Evolutionary conservation across 2,329 filamentous ascomycete genomes (phyloP).

Genomic region (Pseudogymnoascus sp.): DNA sequence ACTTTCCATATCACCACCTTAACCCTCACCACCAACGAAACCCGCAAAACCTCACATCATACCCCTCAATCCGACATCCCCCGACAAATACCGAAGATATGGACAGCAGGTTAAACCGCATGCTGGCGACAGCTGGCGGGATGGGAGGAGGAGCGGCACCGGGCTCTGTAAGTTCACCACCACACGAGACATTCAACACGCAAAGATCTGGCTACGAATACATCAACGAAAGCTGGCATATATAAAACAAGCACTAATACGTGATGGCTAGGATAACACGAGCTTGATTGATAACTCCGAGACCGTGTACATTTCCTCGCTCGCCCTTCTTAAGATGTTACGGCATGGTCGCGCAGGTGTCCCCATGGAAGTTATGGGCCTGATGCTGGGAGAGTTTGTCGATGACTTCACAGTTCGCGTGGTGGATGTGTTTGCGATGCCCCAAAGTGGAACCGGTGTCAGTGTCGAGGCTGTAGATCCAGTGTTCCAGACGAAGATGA

Average conservation of each 20-base stretch:
- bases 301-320: constrained; percentile 97
- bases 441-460: constrained; percentile 94
- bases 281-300: constrained; percentile 98
- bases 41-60: neutral
- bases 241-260: neutral
- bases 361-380: constrained; percentile 99
- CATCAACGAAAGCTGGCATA: neutral
- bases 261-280: constrained; percentile 61
- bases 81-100: constrained; percentile 38
- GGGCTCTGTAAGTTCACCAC: constrained; percentile 45
- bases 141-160: constrained; percentile 53
- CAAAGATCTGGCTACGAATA: neutral
- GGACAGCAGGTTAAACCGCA: constrained; percentile 77
- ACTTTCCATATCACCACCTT: constrained; percentile 2
- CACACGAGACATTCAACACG: neutral
- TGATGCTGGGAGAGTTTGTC: constrained; percentile 98
- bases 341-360: constrained; percentile 95
- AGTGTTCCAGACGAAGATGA: constrained; percentile 99
- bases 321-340: constrained; percentile 96
- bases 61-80: constrained; percentile 10
- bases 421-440: constrained; percentile 98
- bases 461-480: constrained; percentile 97
- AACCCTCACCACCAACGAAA: neutral
- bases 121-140: constrained; percentile 69
- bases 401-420: constrained; percentile 98